Evolutionary conservation across 768 basidiomycete genomes (phyloP), one percentile per base, ranked within the genome.

Genomic region (Russula griseocarnosa): DNA sequence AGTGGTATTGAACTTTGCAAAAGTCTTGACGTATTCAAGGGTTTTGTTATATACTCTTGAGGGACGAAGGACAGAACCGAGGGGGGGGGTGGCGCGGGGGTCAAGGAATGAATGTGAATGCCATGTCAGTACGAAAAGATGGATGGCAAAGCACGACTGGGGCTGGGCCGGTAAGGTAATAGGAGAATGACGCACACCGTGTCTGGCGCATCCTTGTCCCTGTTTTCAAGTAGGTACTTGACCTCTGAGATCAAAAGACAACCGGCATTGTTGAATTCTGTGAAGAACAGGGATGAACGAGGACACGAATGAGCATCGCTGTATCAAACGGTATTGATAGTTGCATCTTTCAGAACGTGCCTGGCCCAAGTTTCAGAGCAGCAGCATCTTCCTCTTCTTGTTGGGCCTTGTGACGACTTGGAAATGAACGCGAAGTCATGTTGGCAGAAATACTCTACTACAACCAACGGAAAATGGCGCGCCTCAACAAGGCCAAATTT

Each of bases 191-290:
- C 87, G 64, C 71, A 93, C 93, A 86, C 83, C 61, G 91, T 93
- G 71, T 92, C 91, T 9, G 92, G 92, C 2, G 89, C 88, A 70
- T 90, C 88, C 74, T 92, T 90, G 75, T 92, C 87, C 69, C 90
- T 79, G 78, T 90, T 89, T 75, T 93, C 91, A 32, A 96, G 79
- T 54, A 96, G 77, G 73, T 94, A 90, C 72, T 92, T 92, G 73
- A 95, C 94, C 72, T 96, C 94, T 1, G 92, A 93, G 65, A 95
- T 93, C 70, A 94, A 82, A 71, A 96, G 74, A 74, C 90, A 93
- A 79, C 90, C 92, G 6, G 90, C 90, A 67, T 93, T 92, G 77
- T 92, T 92, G 77, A 95, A 95, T 72, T 92, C 93, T 92, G 66
- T 28, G 6, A 42, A 58, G 42, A 91, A 66, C 32, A 46, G 58